These are phyloP conservation scores for Fraxinus platypoda DNA, from an alignment of 305 asterid species.

Conservation along the genomic window DNA sequence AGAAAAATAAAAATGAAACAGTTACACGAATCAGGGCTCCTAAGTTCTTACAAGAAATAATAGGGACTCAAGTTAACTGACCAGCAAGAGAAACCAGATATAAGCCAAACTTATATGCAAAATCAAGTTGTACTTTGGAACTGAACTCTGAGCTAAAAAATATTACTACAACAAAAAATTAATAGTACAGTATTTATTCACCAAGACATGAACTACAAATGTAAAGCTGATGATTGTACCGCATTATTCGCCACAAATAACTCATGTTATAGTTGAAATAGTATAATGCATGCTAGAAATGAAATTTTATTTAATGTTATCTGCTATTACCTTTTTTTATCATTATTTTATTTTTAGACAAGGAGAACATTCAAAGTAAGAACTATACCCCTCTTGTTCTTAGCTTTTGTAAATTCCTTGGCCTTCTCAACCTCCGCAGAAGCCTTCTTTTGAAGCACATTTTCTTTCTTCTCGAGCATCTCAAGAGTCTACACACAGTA, in stretches of 20 bases:
- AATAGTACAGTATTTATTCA: not conserved
- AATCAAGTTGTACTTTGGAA: not conserved
- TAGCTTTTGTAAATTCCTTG: slow-evolving; percentile 31
- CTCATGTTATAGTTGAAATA: not conserved
- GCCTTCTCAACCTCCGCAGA: slow-evolving; percentile 36
- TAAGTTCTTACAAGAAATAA: not conserved
- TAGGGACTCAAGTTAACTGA: not conserved
- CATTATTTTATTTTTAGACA: not conserved
- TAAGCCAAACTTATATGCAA: not conserved
- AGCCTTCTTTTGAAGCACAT: slow-evolving; percentile 36
- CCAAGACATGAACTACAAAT: not conserved
- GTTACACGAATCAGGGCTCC: not conserved
- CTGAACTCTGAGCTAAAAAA: not conserved
- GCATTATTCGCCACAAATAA: not conserved
- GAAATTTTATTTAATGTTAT: not conserved
- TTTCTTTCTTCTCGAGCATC: slow-evolving; percentile 41
- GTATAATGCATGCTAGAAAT: not conserved
- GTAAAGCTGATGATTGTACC: not conserved
- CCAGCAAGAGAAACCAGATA: not conserved
- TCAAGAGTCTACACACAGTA: slow-evolving; percentile 28
- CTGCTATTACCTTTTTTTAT: not conserved
- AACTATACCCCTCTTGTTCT: slow-evolving; percentile 36
- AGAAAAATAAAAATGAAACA: not conserved
- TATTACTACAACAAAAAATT: not conserved
- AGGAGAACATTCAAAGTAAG: not conserved